Base-by-base conservation (phyloP, 2,329 filamentous ascomycete genomes). In the Cladobotryum mycophilum region DNA sequence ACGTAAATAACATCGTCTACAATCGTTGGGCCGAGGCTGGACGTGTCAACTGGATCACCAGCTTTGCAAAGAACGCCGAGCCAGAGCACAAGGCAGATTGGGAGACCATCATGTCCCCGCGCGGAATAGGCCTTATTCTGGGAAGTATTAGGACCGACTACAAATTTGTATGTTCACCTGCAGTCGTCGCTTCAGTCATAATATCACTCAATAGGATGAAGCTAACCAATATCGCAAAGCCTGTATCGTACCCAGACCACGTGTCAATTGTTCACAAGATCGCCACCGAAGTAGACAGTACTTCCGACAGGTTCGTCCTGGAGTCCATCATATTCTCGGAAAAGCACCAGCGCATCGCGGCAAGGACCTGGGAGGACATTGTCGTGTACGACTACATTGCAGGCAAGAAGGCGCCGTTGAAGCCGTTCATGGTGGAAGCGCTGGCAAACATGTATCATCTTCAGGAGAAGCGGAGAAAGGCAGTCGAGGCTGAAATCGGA, bases 1-100 rank as follows among this genome's bases (percentile, higher is more conserved):
- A 95, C 67, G 86, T 95, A 45, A 96, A 95, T 66, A 95, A 95
- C 60, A 83, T 91, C 55, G 81, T 80, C 58, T 95, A 95, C 67
- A 84, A 86, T 59, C 80, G 86, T 55, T 95, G 88, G 66, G 89
- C 89, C 37, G 91, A 96, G 66, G 84, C 85, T 5, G 84, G 84
- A 4, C 79, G 91, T 33, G 80, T 92, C 37, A 88, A 90, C 61
- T 95, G 88, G 85, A 77, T 84, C 20, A 75, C 76, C 49, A 85
- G 89, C 61, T 85, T 88, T 59, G 86, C 82, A 5, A 69, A 75
- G 2, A 8, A 9, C 14, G 69, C 80, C 53, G 82, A 89, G 59
- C 79, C 81, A 0, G 65, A 68, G 33, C 76, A 90, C 56, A 73
- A 73, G 52, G 66, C 72, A 36, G 72, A 80, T 54, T 96, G 90